These are phyloP conservation scores for Phalaenopsis hybrid DNA, from an alignment of 116 monocot species.

Conservation along the genomic window DNA sequence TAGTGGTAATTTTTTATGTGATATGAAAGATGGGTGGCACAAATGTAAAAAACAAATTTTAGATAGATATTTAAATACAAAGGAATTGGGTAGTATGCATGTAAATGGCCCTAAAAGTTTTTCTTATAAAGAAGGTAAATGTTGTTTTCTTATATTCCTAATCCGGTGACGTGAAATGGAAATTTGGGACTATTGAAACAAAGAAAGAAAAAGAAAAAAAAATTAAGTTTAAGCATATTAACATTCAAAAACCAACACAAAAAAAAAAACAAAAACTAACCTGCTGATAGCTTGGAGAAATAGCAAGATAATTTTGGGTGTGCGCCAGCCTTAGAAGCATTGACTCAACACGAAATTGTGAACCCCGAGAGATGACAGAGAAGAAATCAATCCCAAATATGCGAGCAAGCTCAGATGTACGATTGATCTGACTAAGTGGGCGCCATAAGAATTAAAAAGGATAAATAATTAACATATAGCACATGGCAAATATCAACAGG, in stretches of 20 bases:
- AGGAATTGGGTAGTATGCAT: no score
- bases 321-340: slow-evolving; percentile 92
- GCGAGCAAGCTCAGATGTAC: slow-evolving; percentile 97
- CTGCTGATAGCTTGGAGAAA: slow-evolving; percentile 92
- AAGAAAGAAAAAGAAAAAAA: background rate
- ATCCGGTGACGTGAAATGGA: background rate
- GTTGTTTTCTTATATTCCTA: slow-evolving; percentile 2
- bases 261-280: slow-evolving; percentile 19
- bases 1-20: no score
- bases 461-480: background rate
- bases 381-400: slow-evolving; percentile 99
- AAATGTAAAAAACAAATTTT: no score
- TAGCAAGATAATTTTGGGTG: slow-evolving; percentile 92
- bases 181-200: background rate
- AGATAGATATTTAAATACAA: no score
- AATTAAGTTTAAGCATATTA: background rate
- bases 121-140: background rate
- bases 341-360: slow-evolving; percentile 97
- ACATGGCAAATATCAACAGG: background rate
- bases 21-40: no score
- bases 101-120: no score
- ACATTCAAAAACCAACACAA: background rate
- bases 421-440: slow-evolving; percentile 57
- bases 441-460: background rate
- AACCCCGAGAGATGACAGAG: slow-evolving; percentile 93